A percentile compares a stretch with the other conserved stretches of the same genome.
These are phyloP conservation scores for Blastomyces silverae DNA, from an alignment of 2,329 filamentous ascomycete genomes.

Conservation along the genomic window DNA sequence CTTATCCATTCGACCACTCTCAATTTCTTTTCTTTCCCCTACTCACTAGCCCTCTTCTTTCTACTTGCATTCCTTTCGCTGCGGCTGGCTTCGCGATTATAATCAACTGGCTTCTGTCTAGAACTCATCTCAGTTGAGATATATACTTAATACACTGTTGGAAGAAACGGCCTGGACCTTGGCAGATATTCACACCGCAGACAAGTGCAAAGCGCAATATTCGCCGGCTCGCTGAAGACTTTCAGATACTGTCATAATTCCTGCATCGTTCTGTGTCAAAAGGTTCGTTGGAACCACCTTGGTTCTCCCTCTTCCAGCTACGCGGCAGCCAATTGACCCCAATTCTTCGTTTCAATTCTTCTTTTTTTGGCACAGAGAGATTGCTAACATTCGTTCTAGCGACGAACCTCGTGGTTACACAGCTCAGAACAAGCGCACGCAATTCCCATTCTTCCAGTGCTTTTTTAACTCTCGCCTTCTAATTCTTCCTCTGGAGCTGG, in stretches of 20 bases:
- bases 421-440: no score
- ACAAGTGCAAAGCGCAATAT: background rate
- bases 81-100: slow-evolving; percentile 17
- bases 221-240: background rate
- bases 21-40: background rate
- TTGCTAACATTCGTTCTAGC: background rate
- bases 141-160: slow-evolving; percentile 1
- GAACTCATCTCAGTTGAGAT: slow-evolving; percentile 5
- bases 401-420: background rate
- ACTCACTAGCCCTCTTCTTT: background rate
- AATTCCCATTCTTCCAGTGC: background rate
- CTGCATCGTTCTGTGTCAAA: background rate
- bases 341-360: background rate
- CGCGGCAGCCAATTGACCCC: background rate
- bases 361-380: background rate
- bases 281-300: background rate
- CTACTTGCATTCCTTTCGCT: slow-evolving; percentile 11
- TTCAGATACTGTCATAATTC: background rate
- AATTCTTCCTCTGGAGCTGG: background rate
- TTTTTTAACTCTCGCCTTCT: background rate
- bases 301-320: background rate
- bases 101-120: background rate
- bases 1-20: background rate
- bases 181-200: background rate
- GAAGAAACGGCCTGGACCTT: background rate